Conservation (phyloP, 192 early-diverging fungal genomes). For the Podila clonocystis region DNA sequence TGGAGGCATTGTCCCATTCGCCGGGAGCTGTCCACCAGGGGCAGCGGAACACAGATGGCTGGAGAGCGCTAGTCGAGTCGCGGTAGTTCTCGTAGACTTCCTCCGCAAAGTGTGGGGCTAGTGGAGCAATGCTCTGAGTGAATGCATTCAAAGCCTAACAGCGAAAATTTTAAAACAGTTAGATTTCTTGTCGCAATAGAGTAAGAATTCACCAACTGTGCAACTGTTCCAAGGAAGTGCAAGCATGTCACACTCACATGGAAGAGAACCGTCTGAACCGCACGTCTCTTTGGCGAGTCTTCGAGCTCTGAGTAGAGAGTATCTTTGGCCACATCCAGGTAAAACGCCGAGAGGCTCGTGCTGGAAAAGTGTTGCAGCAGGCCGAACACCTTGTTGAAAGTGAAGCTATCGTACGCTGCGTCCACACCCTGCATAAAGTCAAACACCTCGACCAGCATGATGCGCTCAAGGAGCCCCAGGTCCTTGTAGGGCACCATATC, state of each 20-base stretch:
- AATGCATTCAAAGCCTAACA: slow-evolving; percentile 62
- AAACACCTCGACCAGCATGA: slow-evolving; percentile 73
- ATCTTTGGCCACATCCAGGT: slow-evolving; percentile 85
- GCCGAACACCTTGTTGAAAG: slow-evolving; percentile 70
- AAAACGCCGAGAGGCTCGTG: slow-evolving; percentile 74
- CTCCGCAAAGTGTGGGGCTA: slow-evolving; percentile 42
- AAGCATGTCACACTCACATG: slow-evolving; percentile 51
- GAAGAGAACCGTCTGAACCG: slow-evolving; percentile 71
- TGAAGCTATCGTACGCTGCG: slow-evolving; percentile 64
- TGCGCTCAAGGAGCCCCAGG: slow-evolving; percentile 60
- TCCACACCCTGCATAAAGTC: slow-evolving; percentile 64
- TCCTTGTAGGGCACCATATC: slow-evolving; percentile 59
- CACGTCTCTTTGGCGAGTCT: slow-evolving; percentile 56
- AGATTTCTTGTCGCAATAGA: no score
- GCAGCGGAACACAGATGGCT: slow-evolving; percentile 23
- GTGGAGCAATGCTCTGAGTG: slow-evolving; percentile 45
- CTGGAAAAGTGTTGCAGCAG: slow-evolving; percentile 74
- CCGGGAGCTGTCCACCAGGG: slow-evolving; percentile 20
- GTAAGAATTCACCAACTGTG: no score
- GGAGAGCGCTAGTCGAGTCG: slow-evolving; percentile 11
- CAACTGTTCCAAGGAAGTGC: background rate
- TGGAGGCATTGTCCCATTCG: slow-evolving; percentile 14
- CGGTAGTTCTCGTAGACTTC: slow-evolving; percentile 46
- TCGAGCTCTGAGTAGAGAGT: slow-evolving; percentile 70
- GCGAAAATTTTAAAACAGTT: no score